Evolutionary conservation across 139 green algal species (phyloP).

Genomic region (Coelastrella sp.): DNA sequence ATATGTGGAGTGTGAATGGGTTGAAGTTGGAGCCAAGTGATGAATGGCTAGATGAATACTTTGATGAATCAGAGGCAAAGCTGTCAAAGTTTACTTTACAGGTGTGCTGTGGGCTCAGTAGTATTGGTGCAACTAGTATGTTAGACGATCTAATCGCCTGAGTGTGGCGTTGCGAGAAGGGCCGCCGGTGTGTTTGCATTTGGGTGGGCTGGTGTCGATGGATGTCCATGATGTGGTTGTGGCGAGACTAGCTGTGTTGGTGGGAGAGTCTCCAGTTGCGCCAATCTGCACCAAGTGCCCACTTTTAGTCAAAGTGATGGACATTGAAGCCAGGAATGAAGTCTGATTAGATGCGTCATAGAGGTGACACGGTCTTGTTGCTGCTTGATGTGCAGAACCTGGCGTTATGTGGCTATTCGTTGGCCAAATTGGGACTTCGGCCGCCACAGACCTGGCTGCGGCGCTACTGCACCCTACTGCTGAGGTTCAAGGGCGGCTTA

Average conservation of each 20-base stretch:
- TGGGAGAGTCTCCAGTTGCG: too few relatives aligned
- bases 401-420: constrained; percentile 16
- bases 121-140: not conserved
- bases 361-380: too few relatives aligned
- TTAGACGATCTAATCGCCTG: too few relatives aligned
- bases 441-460: constrained; percentile 40
- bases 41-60: constrained; percentile 52
- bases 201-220: too few relatives aligned
- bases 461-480: constrained; percentile 42
- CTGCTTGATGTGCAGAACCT: constrained; percentile 37
- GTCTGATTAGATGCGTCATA: too few relatives aligned
- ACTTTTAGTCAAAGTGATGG: too few relatives aligned
- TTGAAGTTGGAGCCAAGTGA: constrained; percentile 40
- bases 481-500: constrained; percentile 29
- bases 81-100: constrained; percentile 2
- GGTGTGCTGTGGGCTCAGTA: constrained; percentile 1
- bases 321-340: too few relatives aligned
- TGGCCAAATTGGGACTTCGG: constrained; percentile 38
- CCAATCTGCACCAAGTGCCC: too few relatives aligned
- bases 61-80: constrained; percentile 37
- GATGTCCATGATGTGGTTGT: too few relatives aligned
- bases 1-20: constrained; percentile 42
- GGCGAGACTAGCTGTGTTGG: too few relatives aligned
- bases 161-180: too few relatives aligned
- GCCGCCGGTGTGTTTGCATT: too few relatives aligned